Conservation (phyloP, 192 early-diverging fungal species). For the Mortierella claussenii region DNA sequence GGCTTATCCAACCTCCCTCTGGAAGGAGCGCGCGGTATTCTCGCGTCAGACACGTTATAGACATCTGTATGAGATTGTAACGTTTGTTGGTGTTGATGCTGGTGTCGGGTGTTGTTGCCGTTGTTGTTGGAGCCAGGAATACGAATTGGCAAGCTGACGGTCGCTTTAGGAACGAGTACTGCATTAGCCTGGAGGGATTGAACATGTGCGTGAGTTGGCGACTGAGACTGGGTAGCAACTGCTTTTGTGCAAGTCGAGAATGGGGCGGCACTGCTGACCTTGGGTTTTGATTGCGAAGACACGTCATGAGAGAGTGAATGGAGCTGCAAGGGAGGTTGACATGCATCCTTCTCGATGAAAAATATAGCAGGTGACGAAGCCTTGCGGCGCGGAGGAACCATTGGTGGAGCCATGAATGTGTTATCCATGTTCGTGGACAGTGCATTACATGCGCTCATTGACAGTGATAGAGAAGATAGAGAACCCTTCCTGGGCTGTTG, state of each 20-base stretch:
- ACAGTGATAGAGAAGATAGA: conserved; percentile 4
- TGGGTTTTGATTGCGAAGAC: not conserved
- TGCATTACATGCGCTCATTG: conserved; percentile 1
- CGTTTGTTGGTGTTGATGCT: conserved; percentile 5
- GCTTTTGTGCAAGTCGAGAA: not conserved
- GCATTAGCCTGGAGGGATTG: not conserved
- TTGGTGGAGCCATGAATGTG: conserved; percentile 1
- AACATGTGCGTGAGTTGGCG: not conserved
- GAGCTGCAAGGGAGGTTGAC: not conserved
- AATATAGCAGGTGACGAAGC: conserved; percentile 21
- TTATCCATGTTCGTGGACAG: not conserved
- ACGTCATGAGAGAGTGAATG: not conserved
- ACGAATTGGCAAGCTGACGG: conserved; percentile 5
- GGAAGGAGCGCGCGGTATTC: not conserved
- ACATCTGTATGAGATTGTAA: not conserved
- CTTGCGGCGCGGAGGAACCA: conserved; percentile 30
- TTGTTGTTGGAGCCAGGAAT: conserved; percentile 4
- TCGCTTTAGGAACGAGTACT: not conserved
- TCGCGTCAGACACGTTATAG: not conserved
- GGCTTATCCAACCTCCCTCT: not conserved
- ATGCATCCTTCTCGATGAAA: not conserved
- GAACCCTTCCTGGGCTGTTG: conserved; percentile 16
- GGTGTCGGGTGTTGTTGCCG: conserved; percentile 5
- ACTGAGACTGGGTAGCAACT: not conserved
- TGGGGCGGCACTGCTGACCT: not conserved